These are phyloP conservation scores for Calendula officinalis DNA, from an alignment of 129 eudicot genomes.

Conservation along the genomic window DNA sequence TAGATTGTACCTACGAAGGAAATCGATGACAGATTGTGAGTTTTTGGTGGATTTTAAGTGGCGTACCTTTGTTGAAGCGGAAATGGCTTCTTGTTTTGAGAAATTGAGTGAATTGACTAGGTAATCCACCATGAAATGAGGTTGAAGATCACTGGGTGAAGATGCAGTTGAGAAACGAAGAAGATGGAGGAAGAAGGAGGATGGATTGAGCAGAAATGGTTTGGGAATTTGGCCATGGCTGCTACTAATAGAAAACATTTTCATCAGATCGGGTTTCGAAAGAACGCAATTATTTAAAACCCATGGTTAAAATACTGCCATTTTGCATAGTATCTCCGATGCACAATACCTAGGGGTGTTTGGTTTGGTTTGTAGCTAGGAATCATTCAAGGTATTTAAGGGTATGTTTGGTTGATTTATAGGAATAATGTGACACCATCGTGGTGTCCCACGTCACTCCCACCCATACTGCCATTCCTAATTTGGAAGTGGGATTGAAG, in stretches of 20 bases:
- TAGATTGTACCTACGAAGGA: slow-evolving; percentile 18
- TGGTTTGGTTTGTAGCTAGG: too few relatives aligned
- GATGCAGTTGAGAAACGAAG: slow-evolving; percentile 9
- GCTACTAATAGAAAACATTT: slow-evolving; percentile 5
- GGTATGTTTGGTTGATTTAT: too few relatives aligned
- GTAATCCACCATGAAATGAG: slow-evolving; percentile 28
- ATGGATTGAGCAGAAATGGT: slow-evolving; percentile 10
- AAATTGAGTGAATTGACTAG: slow-evolving; percentile 31
- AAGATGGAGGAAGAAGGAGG: slow-evolving; percentile 8
- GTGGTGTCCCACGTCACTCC: too few relatives aligned
- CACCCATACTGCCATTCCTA: too few relatives aligned
- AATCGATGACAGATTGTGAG: slow-evolving; percentile 27
- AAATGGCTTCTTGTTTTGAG: slow-evolving; percentile 35
- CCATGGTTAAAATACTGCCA: too few relatives aligned
- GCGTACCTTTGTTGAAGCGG: slow-evolving; percentile 26
- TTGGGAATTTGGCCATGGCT: slow-evolving; percentile 19
- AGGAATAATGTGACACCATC: too few relatives aligned
- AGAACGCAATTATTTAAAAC: too few relatives aligned
- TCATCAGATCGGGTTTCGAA: too few relatives aligned
- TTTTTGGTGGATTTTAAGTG: slow-evolving; percentile 37
- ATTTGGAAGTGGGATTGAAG: too few relatives aligned
- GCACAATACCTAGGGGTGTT: too few relatives aligned
- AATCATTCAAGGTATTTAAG: too few relatives aligned
- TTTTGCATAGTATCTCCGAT: too few relatives aligned
- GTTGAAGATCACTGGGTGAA: neutral